These are phyloP conservation scores for Pyracantha coccinea DNA, from an alignment of 331 rosid species.

Conservation along the genomic window DNA sequence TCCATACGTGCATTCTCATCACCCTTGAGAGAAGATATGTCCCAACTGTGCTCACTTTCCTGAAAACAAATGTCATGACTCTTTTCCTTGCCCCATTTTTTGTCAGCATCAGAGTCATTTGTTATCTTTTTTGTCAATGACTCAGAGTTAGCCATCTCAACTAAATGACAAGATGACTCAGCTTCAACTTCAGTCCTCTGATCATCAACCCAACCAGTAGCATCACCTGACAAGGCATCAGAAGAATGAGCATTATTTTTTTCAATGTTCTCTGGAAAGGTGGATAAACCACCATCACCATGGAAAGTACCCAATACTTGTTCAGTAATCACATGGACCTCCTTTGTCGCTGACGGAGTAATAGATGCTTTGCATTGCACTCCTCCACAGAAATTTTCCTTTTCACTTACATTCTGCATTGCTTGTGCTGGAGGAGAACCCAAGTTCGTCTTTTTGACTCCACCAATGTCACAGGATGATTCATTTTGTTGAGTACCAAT, in stretches of 20 bases:
- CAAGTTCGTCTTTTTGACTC: conserved; percentile 16
- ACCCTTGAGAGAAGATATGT: conserved; percentile 15
- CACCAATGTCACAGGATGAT: conserved; percentile 23
- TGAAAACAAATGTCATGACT: conserved; percentile 9
- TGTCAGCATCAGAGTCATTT: conserved; percentile 10
- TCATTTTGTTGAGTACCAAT: conserved; percentile 16
- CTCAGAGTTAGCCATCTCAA: conserved; percentile 26
- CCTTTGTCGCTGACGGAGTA: conserved; percentile 18
- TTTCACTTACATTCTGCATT: conserved; percentile 27
- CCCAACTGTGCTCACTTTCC: conserved; percentile 24
- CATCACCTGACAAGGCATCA: conserved; percentile 8
- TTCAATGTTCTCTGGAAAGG: neutral
- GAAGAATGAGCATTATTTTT: conserved; percentile 9
- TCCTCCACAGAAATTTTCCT: conserved; percentile 11
- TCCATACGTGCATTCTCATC: conserved; percentile 27
- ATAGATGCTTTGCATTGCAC: conserved; percentile 4
- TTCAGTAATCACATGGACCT: conserved; percentile 27
- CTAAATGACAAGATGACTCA: conserved; percentile 23
- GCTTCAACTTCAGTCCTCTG: conserved; percentile 21
- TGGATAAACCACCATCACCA: conserved; percentile 18
- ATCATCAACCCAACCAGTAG: conserved; percentile 23
- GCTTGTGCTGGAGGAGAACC: conserved; percentile 26
- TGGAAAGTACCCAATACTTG: conserved; percentile 23
- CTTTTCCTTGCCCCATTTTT: conserved; percentile 27
- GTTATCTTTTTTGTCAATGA: conserved; percentile 22